Base-by-base conservation (phyloP, 768 basidiomycete species). In the Suillus fuscotomentosus region DNA sequence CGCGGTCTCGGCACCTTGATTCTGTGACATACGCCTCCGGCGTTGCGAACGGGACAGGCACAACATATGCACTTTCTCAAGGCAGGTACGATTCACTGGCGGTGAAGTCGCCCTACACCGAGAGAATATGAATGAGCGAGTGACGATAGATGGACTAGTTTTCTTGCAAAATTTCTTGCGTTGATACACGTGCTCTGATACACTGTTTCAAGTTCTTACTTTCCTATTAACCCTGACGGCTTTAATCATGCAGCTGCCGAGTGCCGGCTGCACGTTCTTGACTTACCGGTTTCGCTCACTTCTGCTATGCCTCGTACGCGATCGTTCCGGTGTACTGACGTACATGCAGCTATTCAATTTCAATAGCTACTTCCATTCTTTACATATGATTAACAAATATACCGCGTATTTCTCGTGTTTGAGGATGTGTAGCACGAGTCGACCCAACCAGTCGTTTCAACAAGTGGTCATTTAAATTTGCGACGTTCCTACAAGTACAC, bases 31-130 rank as follows among this genome's bases (percentile, higher is more conserved):
- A 47, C 22, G 43, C 22, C 17, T 45, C 56, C 36, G 53, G 53
- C 10, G 31, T 34, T 34, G 20, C 20, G 20, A 54, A 20, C 31
- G 31, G 27, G 53, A 54, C 31, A 15, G 50, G 50, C 50, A 50
- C 50, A 15, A 50, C 50, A 15, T 24, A 15, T 15, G 65, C 88
- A 93, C 86, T 92, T 89, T 83, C 92, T 91, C 48, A 54, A 36
- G 34, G 53, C 34, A 54, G 20, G 53, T 54, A 54, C 20, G 53
- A 54, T 20, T 54, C 53, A 17, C 17, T 54, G 31, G 53, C 20
- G 6, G 17, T 36, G 53, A 54, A 34, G 53, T 34, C 31, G 31
- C 53, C 53, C 34, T 54, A 45, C 20, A 20, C 31, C 17, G 20
- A 34, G 34, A 36, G 34, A n/a, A n/a, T 54, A 13, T 36, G 31